Conservation (phyloP, 1,284 basidiomycete species). For the Ceratobasidium sp. region DNA sequence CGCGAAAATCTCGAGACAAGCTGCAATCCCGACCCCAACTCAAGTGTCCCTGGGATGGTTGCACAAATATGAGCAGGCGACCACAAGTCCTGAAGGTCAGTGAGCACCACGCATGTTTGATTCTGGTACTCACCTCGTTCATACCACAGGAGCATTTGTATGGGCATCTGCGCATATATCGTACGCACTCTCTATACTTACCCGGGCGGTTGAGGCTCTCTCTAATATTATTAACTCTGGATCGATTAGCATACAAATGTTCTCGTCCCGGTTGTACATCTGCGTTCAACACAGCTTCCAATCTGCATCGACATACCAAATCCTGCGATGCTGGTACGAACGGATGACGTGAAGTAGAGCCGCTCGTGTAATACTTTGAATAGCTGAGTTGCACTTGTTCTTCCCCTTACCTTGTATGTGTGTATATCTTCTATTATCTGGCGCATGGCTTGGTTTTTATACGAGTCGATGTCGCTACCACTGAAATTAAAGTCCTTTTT, state of each 20-base stretch:
- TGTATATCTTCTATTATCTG: too few species aligned
- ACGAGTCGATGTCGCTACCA: too few species aligned
- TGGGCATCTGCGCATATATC: neutral
- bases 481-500: too few species aligned
- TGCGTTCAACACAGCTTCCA: neutral
- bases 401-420: too few species aligned
- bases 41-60: neutral
- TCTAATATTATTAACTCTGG: neutral
- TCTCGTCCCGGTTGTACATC: neutral
- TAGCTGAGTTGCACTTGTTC: too few species aligned
- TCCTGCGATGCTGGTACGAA: neutral
- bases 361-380: neutral
- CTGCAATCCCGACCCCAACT: neutral
- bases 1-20: neutral
- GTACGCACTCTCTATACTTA: too few species aligned
- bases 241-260: neutral
- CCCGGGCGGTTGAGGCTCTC: too few species aligned
- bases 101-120: neutral
- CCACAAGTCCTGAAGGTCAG: neutral
- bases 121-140: too few species aligned
- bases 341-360: neutral
- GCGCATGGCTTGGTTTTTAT: too few species aligned
- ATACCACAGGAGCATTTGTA: neutral
- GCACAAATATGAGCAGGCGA: neutral
- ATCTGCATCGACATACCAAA: neutral